phyloP scores from a whole-genome alignment of 345 rosid species.

The Eucalyptus marginata region DNA sequence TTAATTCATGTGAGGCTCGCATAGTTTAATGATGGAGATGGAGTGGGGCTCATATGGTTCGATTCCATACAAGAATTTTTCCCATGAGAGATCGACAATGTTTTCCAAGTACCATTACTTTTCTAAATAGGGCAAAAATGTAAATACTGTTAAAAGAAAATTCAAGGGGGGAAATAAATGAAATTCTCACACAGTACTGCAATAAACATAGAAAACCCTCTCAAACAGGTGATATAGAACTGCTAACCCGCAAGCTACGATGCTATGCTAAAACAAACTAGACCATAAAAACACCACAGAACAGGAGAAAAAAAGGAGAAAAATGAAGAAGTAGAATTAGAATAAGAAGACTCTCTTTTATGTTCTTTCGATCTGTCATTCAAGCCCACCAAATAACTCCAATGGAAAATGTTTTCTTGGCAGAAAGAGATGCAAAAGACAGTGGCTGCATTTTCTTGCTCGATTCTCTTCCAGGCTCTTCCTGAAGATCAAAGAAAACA shows the following conservation, averaged over 20 bases:
- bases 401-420: neutral
- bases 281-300: neutral
- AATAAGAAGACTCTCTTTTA: neutral
- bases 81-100: neutral
- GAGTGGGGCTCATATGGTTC: neutral
- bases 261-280: neutral
- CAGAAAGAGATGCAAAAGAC: neutral
- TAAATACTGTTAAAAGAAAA: neutral
- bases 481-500: neutral
- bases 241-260: neutral
- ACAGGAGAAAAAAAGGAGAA: neutral
- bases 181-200: neutral
- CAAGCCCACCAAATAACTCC: neutral
- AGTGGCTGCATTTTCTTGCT: neutral
- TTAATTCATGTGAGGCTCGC: neutral
- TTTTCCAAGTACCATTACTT: neutral
- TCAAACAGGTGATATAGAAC: neutral
- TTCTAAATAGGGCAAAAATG: neutral
- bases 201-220: neutral
- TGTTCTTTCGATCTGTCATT: neutral
- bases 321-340: neutral
- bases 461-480: neutral
- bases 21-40: neutral
- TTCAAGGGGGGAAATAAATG: neutral
- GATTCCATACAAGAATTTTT: neutral